A percentile compares a stretch with the other conserved stretches of the same genome.
These are phyloP conservation scores for Paraleonurus japonicus DNA, from an alignment of 257 asterid species.

Conservation along the genomic window DNA sequence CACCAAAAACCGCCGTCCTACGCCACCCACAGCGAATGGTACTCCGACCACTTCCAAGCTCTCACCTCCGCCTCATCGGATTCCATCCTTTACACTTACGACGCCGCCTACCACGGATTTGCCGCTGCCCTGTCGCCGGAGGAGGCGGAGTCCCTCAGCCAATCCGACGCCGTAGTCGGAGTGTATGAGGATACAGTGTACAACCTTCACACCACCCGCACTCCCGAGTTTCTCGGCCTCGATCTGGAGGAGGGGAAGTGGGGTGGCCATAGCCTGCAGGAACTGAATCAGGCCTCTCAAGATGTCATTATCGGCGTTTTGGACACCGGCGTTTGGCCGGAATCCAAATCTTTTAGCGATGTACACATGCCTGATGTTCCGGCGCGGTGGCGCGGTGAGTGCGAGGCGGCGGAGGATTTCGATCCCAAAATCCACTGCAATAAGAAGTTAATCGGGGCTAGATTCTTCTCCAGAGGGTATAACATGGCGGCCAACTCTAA, in stretches of 20 bases:
- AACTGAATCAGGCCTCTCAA: conserved; percentile 43
- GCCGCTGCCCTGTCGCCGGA: conserved; percentile 43
- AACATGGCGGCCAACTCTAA: conserved; percentile 25
- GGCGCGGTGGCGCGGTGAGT: conserved; percentile 44
- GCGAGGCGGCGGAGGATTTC: conserved; percentile 40
- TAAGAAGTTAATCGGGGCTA: conserved; percentile 47
- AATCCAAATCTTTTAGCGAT: conserved; percentile 39
- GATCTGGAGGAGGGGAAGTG: conserved; percentile 32
- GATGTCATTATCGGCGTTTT: conserved; percentile 45
- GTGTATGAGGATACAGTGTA: conserved; percentile 50
- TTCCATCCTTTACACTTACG: conserved; percentile 48
- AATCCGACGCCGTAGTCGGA: conserved; percentile 42
- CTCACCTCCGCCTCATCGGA: conserved; percentile 39
- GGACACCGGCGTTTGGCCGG: conserved; percentile 58
- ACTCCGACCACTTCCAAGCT: conserved; percentile 41
- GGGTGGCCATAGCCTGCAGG: conserved; percentile 39
- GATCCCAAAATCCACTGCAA: conserved; percentile 44
- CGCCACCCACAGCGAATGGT: conserved; percentile 48
- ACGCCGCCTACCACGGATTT: conserved; percentile 42
- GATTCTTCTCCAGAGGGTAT: conserved; percentile 42
- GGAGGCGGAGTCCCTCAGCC: conserved; percentile 42
- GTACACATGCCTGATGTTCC: conserved; percentile 34
- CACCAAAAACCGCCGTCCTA: conserved; percentile 33
- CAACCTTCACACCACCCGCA: conserved; percentile 54
- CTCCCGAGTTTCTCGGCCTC: conserved; percentile 54